phyloP scores from a whole-genome alignment of 176 grass and related monocot genomes.

The Lolium rigidum region DNA sequence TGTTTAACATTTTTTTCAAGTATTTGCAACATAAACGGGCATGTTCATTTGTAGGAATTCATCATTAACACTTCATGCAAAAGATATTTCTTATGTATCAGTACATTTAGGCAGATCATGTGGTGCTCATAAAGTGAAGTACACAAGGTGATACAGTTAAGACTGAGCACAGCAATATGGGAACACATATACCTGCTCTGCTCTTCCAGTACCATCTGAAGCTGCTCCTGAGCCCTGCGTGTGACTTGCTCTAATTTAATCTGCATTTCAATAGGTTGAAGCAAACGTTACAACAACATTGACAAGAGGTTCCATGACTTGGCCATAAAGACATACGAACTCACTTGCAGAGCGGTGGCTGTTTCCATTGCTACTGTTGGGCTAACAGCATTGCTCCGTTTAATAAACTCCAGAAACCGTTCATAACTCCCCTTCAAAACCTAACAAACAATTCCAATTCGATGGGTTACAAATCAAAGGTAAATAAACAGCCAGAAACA shows the following conservation, averaged over 20 bases:
- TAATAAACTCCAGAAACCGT: constrained; percentile 86
- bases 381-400: constrained; percentile 92
- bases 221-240: constrained; percentile 90
- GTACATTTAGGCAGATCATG: constrained; percentile 10
- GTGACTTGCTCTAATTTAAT: constrained; percentile 93
- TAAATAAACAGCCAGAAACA: constrained; percentile 7
- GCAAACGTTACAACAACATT: constrained; percentile 31
- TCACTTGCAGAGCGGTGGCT: constrained; percentile 89
- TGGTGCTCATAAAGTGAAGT: neutral
- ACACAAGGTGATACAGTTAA: constrained; percentile 5
- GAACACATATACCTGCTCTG: constrained; percentile 77
- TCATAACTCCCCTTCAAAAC: constrained; percentile 90
- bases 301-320: constrained; percentile 29
- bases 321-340: neutral
- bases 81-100: neutral
- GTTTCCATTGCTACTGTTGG: constrained; percentile 94
- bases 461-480: neutral
- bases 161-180: constrained; percentile 13
- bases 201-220: constrained; percentile 95
- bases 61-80: neutral
- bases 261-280: constrained; percentile 57
- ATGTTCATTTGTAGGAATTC: neutral
- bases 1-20: neutral
- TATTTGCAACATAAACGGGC: neutral
- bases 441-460: constrained; percentile 47